Conservation (phyloP, 2,329 filamentous ascomycete genomes). For the Monilinia aucupariae region DNA sequence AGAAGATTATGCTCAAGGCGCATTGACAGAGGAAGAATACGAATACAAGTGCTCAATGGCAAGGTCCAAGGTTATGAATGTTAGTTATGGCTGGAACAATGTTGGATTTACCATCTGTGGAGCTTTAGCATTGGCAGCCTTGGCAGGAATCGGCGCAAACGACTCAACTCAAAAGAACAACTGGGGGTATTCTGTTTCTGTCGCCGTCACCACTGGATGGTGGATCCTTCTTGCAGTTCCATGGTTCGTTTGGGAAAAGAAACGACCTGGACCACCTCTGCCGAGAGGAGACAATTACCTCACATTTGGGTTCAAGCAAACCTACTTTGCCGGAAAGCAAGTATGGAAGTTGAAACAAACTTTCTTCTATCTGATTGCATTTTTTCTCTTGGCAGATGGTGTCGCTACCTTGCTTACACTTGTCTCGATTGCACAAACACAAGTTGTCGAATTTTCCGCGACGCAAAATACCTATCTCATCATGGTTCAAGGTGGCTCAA, state of each 20-base stretch:
- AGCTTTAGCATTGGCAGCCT: slow-evolving; percentile 30
- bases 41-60: slow-evolving; percentile 31
- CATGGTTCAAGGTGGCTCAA: slow-evolving; percentile 31
- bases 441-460: slow-evolving; percentile 32
- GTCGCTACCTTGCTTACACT: slow-evolving; percentile 29
- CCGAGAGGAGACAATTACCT: slow-evolving; percentile 31
- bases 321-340: slow-evolving; percentile 30
- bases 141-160: slow-evolving; percentile 29
- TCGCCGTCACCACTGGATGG: slow-evolving; percentile 32
- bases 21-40: slow-evolving; percentile 28
- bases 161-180: slow-evolving; percentile 30
- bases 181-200: slow-evolving; percentile 33
- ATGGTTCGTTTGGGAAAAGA: slow-evolving; percentile 35
- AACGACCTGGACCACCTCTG: slow-evolving; percentile 31
- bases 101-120: slow-evolving; percentile 31
- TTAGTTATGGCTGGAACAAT: slow-evolving; percentile 34
- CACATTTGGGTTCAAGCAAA: slow-evolving; percentile 33
- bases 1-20: slow-evolving; percentile 25
- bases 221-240: slow-evolving; percentile 34
- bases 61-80: slow-evolving; percentile 33
- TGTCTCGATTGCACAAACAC: slow-evolving; percentile 31
- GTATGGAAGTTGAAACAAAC: slow-evolving; percentile 32
- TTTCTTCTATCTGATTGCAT: slow-evolving; percentile 32
- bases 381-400: slow-evolving; percentile 33
- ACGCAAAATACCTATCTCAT: slow-evolving; percentile 32